A percentile compares a stretch with the other conserved stretches of the same genome.
Evolutionary conservation across 2,329 filamentous ascomycete species (phyloP).

Genomic region (Venturia carpophila): DNA sequence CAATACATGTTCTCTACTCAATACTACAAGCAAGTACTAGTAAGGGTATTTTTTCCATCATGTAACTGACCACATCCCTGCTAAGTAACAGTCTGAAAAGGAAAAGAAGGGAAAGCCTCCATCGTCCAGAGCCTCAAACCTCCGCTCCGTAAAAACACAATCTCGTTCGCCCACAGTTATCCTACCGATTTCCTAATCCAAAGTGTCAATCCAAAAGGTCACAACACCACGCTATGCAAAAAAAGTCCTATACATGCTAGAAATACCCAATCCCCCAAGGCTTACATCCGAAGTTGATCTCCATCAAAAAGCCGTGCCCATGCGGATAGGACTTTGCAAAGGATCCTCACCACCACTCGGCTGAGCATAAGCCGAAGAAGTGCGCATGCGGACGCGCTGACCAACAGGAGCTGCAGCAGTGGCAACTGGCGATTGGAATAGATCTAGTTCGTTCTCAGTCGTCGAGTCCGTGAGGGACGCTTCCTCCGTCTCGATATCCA

Average conservation of each 20-base stretch:
- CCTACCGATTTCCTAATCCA: too few species aligned
- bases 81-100: neutral
- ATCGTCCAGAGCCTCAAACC: neutral
- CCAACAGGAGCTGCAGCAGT: neutral
- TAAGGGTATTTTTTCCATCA: neutral
- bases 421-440: slow-evolving; percentile 1
- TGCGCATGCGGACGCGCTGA: neutral
- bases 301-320: neutral
- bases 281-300: neutral
- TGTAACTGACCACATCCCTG: neutral
- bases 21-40: too few species aligned
- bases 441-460: neutral
- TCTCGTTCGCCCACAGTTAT: neutral
- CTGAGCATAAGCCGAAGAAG: slow-evolving; percentile 1
- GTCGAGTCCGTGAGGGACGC: neutral
- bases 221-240: slow-evolving; percentile 4
- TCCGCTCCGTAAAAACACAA: neutral
- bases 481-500: neutral
- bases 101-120: neutral
- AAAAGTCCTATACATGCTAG: neutral
- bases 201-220: neutral
- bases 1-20: too few species aligned
- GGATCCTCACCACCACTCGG: neutral
- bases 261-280: neutral
- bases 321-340: slow-evolving; percentile 2